These are phyloP conservation scores for Eremomyces bilateralis DNA, from an alignment of 495 filamentous ascomycete species.

Conservation along the genomic window DNA sequence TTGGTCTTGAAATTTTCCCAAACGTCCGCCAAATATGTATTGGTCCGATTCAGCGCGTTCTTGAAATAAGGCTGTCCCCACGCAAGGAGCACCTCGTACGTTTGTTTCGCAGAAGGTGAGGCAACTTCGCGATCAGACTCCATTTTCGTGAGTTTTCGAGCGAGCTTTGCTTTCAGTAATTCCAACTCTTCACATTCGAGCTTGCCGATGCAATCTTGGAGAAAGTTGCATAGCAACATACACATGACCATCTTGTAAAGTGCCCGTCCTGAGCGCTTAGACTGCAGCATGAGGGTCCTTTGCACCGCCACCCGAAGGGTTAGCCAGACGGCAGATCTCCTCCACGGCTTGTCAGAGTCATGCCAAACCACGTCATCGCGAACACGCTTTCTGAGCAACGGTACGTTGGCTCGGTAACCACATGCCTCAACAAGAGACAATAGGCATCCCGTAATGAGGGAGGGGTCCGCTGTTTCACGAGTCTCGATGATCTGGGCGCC, in stretches of 20 bases:
- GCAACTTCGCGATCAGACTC: conserved; percentile 19
- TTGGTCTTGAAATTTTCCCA: not conserved
- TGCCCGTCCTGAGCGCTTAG: too few relatives aligned
- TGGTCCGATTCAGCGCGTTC: too few relatives aligned
- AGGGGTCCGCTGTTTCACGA: conserved; percentile 32
- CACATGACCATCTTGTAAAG: conserved; percentile 37
- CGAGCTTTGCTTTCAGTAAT: conserved; percentile 31
- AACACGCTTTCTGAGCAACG: conserved; percentile 29
- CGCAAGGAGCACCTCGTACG: conserved; percentile 9
- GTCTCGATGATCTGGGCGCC: conserved; percentile 23
- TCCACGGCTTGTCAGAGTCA: conserved; percentile 29
- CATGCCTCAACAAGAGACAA: conserved; percentile 33
- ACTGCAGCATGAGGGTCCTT: too few relatives aligned
- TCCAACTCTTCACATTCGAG: conserved; percentile 15
- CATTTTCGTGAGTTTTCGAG: conserved; percentile 37
- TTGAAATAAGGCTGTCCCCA: too few relatives aligned
- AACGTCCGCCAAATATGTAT: too few relatives aligned
- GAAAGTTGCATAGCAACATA: conserved; percentile 21
- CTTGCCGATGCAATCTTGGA: conserved; percentile 17
- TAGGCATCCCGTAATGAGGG: conserved; percentile 31
- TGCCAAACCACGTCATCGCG: conserved; percentile 30
- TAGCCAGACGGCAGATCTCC: conserved; percentile 34
- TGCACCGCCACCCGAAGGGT: conserved; percentile 32
- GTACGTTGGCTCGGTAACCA: conserved; percentile 18
- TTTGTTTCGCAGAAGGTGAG: not conserved